These are phyloP conservation scores for Buddleja alternifolia DNA, from an alignment of 257 asterid genomes.

Conservation along the genomic window DNA sequence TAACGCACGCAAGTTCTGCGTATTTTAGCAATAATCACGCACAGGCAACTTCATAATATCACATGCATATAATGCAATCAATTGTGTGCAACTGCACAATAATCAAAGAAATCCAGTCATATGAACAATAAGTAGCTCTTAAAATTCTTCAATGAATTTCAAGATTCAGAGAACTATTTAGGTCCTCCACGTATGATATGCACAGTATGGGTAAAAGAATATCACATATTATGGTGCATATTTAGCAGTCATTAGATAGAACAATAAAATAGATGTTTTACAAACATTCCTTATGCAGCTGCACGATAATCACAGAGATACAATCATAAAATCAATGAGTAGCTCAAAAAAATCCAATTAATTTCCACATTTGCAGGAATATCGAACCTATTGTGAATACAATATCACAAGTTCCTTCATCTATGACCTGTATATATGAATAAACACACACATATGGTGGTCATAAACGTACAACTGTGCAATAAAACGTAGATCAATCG, in stretches of 20 bases:
- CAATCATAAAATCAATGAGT: not conserved
- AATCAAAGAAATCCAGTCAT: not conserved
- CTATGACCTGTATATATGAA: not conserved
- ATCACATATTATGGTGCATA: not conserved
- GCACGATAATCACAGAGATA: not conserved
- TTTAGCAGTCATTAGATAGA: not conserved
- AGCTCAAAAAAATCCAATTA: not conserved
- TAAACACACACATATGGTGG: not conserved
- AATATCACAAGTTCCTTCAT: not conserved
- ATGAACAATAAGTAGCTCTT: not conserved
- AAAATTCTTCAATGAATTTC: not conserved
- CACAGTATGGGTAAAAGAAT: not conserved
- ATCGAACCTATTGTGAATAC: not conserved
- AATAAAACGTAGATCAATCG: not conserved
- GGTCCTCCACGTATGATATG: not conserved
- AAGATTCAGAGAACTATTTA: not conserved
- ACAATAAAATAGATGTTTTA: not conserved
- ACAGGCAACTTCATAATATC: not conserved
- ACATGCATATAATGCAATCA: slow-evolving; percentile 12
- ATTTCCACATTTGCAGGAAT: not conserved
- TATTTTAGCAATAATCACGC: slow-evolving; percentile 16
- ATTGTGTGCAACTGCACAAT: slow-evolving; percentile 3
- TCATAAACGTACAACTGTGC: slow-evolving; percentile 2
- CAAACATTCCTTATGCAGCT: not conserved
- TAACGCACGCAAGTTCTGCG: not conserved